Evolutionary conservation across 2,329 filamentous ascomycete species (phyloP).

Genomic region (Cercospora beticola): DNA sequence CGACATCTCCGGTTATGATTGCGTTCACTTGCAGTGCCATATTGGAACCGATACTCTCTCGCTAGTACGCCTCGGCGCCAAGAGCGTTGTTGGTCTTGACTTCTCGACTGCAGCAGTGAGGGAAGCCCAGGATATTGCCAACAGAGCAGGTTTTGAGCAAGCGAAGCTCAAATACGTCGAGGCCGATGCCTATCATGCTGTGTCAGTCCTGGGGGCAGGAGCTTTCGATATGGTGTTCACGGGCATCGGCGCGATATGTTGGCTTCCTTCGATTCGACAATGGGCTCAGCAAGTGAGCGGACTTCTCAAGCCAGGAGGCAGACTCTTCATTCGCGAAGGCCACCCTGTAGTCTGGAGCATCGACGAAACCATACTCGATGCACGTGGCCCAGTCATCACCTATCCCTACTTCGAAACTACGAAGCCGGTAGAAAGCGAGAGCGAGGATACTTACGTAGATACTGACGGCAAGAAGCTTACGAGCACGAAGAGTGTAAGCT

Average conservation of each 20-base stretch:
- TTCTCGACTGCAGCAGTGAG: constrained; percentile 21
- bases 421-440: constrained; percentile 15
- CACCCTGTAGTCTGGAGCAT: constrained; percentile 25
- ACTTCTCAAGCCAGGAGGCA: constrained; percentile 20
- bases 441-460: constrained; percentile 19
- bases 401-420: constrained; percentile 26
- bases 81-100: constrained; percentile 24
- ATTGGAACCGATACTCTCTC: constrained; percentile 31
- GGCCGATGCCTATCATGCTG: constrained; percentile 19
- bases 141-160: constrained; percentile 17
- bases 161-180: constrained; percentile 20
- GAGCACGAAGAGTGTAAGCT: constrained; percentile 19
- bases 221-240: constrained; percentile 27
- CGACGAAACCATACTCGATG: constrained; percentile 11
- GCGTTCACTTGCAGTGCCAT: constrained; percentile 30
- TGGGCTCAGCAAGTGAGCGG: constrained; percentile 23
- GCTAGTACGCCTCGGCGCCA: constrained; percentile 25
- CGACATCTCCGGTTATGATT: constrained; percentile 3
- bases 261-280: constrained; percentile 23
- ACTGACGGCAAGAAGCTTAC: constrained; percentile 16
- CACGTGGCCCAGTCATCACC: constrained; percentile 10
- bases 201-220: constrained; percentile 1
- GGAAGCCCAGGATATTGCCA: constrained; percentile 18
- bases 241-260: constrained; percentile 27
- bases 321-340: constrained; percentile 26